Evolutionary conservation across 441 rosid species (phyloP), one percentile per base, ranked within the genome.

Genomic region (Mallotus repandus): DNA sequence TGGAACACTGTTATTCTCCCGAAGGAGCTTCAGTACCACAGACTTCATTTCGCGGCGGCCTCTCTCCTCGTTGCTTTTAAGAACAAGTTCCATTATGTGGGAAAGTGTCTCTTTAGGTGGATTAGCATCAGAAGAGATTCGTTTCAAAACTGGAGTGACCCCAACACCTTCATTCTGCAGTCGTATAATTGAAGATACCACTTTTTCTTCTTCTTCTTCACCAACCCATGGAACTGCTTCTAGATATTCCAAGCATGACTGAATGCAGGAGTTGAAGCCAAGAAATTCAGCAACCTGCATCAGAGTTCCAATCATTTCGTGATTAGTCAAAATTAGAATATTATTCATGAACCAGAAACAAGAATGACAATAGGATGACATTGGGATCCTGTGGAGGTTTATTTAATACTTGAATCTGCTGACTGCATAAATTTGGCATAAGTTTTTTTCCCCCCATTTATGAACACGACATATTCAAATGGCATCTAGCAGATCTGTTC

Each of bases 191-290:
- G 94, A 87, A 14, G 93, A 90, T 69, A 95, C 86, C n/a, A 95
- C 99, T 77, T 88, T 91, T 75, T 89, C 98, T 78, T 95, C 99
- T 78, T 95, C 98, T 81, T 95, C 99, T 68, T 94, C 93, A 21
- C 98, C 99, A 29, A 91, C 93, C 98, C 99, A 95, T 0, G 99
- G 99, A 80, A 95, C 99, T 72, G 99, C 99, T 88, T 95, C 99
- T 74, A 95, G 78, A 74, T 91, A 95, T 81, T 91, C 97, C 84
- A 94, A 87, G 78, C 97, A 92, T 74, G 95, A 86, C 46, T 74
- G 83, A 3, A 91, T 87, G 84, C 99, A 95, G 48, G 84, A 80
- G 73, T 74, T 84, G 79, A 89, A 93, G 73, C 91, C 87, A 70
- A 92, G 87, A 79, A 84, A 68, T 81, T 95, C 96, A 55, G 94